Base-by-base conservation (phyloP, 2,329 filamentous ascomycete genomes). In the Monilinia polystroma region DNA sequence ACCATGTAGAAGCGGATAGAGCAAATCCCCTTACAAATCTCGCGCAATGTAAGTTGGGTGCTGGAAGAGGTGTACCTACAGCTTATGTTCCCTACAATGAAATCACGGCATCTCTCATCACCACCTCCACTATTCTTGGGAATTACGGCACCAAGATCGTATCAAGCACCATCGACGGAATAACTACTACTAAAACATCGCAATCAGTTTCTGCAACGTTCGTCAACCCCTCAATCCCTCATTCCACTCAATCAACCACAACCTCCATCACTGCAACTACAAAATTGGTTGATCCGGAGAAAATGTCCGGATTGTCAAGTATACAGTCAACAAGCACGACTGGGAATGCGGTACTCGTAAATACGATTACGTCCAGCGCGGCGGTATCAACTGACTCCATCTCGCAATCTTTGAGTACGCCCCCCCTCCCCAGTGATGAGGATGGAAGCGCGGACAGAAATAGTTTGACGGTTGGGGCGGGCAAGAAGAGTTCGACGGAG, bases 21-120 rank as follows among this genome's bases (percentile, higher is more conserved):
- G 23, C 43, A 32, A 41, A 56, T 8, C 18, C 45, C 16, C 67
- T 60, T 23, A 56, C 57, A 47, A 66, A 49, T 29, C 23, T 69
- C 47, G 64, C 18, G 26, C 32, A 53, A 4, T 70, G 69, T 49
- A 47, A 59, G 16, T n/a, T 68, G 11, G 69, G 68, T 16, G 10
- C 35, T 47, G 62, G 68, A 18, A 47, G 65, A 26, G 69, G 69
- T 29, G 59, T 69, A 18, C 69, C 68, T 14, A 60, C 55, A 23
- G 69, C 69, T 1, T 68, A 69, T 66, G n/a, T 70, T 32, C 68
- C 69, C 23, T 64, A 67, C 12, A 67, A 56, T 32, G 54, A 58
- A 58, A 41, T 70, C 4, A 68, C 68, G 1, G 68, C 26, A 16
- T 45, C 29, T 14, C 26, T 29, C 3, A 35, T 32, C 18, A 68